phyloP scores from a whole-genome alignment of 148 eudicot genomes.

The Chenopodium album region DNA sequence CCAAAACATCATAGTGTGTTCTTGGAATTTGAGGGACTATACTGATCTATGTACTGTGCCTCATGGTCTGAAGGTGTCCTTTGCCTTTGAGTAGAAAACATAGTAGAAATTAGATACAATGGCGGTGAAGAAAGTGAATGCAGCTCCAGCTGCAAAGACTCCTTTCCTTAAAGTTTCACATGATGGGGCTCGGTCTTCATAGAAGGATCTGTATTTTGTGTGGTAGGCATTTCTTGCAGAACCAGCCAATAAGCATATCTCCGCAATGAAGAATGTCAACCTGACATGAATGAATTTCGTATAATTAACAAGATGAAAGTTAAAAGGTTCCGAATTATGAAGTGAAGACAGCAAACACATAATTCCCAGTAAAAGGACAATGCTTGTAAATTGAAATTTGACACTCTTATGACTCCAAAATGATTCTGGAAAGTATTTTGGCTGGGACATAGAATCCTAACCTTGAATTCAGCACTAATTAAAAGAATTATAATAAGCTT shows the following conservation, averaged over 20 bases:
- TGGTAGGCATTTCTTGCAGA: slow-evolving; percentile 77
- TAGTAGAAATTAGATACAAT: slow-evolving; percentile 71
- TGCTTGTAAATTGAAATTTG: neutral
- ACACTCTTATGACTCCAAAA: neutral
- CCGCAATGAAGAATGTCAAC: slow-evolving; percentile 74
- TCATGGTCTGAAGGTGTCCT: slow-evolving; percentile 41
- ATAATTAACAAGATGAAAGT: neutral
- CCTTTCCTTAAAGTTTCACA: slow-evolving; percentile 89
- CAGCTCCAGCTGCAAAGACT: slow-evolving; percentile 90
- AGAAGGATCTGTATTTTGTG: slow-evolving; percentile 50
- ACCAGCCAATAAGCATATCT: slow-evolving; percentile 73
- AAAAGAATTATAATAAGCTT: neutral
- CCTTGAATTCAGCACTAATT: neutral
- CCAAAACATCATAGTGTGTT: neutral
- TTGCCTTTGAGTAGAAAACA: slow-evolving; percentile 56
- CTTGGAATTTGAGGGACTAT: neutral
- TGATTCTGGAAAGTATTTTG: neutral
- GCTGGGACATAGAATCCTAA: neutral
- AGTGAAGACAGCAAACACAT: neutral
- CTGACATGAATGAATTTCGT: slow-evolving; percentile 29
- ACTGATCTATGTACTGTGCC: neutral
- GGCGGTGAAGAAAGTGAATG: slow-evolving; percentile 66
- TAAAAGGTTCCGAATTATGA: neutral
- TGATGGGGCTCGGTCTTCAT: slow-evolving; percentile 46
- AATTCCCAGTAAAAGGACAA: neutral